Evolutionary conservation across 164 flowering plant genomes (phyloP), one percentile per base, ranked within the genome.

Genomic region (Macadamia integrifolia): DNA sequence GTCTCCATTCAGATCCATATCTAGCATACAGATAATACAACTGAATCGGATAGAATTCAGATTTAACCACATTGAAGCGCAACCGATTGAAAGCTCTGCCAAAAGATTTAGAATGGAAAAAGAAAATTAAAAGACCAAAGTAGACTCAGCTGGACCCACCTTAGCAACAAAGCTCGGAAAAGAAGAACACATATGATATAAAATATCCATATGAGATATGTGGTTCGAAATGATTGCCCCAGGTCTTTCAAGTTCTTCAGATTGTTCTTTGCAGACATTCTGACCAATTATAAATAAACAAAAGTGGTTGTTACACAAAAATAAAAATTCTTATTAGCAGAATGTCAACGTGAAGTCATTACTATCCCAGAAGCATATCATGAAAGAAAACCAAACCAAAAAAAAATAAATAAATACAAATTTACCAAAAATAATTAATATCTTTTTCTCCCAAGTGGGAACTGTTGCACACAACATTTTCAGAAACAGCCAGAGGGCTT

Each of bases 151-250:
- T 15, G 60, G 6, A 61, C 68, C 46, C 66, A 84, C 88, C 91
- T 89, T 84, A 28, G 99, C 99, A 80, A 94, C 99, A 80, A 94
- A 94, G 79, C 96, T 94, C 57, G 99, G 90, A 72, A 90, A 94
- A 12, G 92, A 90, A 56, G 92, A 79, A 23, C 95, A 92, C 93
- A 87, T 88, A 79, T 90, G 94, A 77, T 90, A 95, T 75, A 89
- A 77, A 62, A 92, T 95, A 81, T 95, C 96, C 73, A 95, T 60
- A 76, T 95, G 81, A 2, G 96, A 90, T 31, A 95, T 75, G 67
- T 92, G 99, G 65, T 92, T 95, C 40, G 97, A 90, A 69, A 89
- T 73, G 58, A 95, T 85, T 18, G 80, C 88, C 31, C 99, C 99
- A 60, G 96, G 85, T 67, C 94, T 85, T 71, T 80, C 94, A 64